Evolutionary conservation across 2,329 filamentous ascomycete species (phyloP), one percentile per base, ranked within the genome.

Genomic region (Claviceps pazoutovae): DNA sequence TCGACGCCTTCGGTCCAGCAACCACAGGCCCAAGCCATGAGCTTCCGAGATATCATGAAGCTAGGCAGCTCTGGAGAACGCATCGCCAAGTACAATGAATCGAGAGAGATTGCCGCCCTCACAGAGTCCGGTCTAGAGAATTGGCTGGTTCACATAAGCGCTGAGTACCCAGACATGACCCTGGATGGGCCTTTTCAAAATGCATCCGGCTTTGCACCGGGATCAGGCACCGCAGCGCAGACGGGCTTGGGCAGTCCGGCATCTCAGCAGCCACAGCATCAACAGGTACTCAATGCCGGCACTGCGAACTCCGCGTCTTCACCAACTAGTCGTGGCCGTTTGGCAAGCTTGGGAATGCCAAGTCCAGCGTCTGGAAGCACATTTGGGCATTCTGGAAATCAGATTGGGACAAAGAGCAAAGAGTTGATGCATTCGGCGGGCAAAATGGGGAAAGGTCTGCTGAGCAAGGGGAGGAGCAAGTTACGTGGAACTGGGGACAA

Each of bases 391-490:
- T 79, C 79, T 48, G 69, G 76, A 55, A 73, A 78, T 57, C 80
- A 85, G 61, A 79, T 90, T 64, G 85, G 88, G 59, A 78, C 83
- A 41, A 91, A 90, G 72, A 83, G 90, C 65, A 96, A 95, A 71
- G 89, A 94, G 61, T 72, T 96, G 30, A 76, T 96, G 63, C 86
- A 93, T 57, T 84, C 84, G 21, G 90, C 90, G 51, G 88, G 88
- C 50, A 89, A 88, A 64, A 88, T 88, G 53, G 89, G 90, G 48
- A 95, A 95, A 72, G 91, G 90, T 50, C 69, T 96, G 57, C 83
- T 96, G 66, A 88, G 86, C 58, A 95, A 95, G 71, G 88, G 90
- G 59, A 91, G 86, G 71, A 91, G 79, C 70, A 91, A 88, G 68
- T 82, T 95, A 66, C 74, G 77, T 56, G 78, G 75, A 64, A 79